phyloP scores from a whole-genome alignment of 768 basidiomycete species.

The Lactarius hatsudake region DNA sequence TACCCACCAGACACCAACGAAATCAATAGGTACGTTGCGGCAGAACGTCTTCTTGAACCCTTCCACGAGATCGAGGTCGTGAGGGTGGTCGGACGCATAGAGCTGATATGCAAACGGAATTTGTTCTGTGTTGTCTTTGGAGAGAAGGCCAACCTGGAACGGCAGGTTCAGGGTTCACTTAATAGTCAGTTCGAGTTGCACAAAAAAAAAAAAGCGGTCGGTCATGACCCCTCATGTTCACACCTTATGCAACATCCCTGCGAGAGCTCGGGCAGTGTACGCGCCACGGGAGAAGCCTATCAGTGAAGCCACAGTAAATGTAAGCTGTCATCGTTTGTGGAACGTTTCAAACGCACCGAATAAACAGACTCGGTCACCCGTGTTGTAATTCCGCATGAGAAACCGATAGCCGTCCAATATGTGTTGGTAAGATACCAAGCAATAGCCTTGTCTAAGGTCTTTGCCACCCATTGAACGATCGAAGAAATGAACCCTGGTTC shows the following conservation, averaged over 20 bases:
- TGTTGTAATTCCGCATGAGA: conserved; percentile 70
- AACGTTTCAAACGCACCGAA: conserved; percentile 49
- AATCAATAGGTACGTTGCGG: conserved; percentile 65
- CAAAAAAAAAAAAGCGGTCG: too few relatives aligned
- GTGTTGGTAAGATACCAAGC: conserved; percentile 76
- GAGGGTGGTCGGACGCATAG: conserved; percentile 47
- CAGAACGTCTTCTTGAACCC: conserved; percentile 77
- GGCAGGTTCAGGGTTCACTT: background rate
- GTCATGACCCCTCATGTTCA: background rate
- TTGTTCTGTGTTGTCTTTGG: conserved; percentile 64
- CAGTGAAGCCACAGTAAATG: conserved; percentile 9
- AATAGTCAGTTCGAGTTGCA: background rate
- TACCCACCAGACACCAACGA: conserved; percentile 72
- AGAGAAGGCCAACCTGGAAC: conserved; percentile 64
- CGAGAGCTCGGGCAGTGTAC: conserved; percentile 68
- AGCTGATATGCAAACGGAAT: conserved; percentile 73
- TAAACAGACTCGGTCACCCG: conserved; percentile 69
- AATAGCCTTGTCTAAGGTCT: conserved; percentile 61
- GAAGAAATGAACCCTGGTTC: conserved; percentile 64
- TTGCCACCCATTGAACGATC: conserved; percentile 51
- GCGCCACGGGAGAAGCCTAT: conserved; percentile 75
- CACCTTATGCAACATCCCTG: conserved; percentile 66
- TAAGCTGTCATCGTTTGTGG: background rate
- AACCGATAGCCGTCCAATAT: conserved; percentile 74
- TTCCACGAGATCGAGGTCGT: conserved; percentile 47